A percentile compares a stretch with the other conserved stretches of the same genome.
These are phyloP conservation scores for Juglanconis oblonga DNA, from an alignment of 2,329 filamentous ascomycete genomes.

Conservation along the genomic window DNA sequence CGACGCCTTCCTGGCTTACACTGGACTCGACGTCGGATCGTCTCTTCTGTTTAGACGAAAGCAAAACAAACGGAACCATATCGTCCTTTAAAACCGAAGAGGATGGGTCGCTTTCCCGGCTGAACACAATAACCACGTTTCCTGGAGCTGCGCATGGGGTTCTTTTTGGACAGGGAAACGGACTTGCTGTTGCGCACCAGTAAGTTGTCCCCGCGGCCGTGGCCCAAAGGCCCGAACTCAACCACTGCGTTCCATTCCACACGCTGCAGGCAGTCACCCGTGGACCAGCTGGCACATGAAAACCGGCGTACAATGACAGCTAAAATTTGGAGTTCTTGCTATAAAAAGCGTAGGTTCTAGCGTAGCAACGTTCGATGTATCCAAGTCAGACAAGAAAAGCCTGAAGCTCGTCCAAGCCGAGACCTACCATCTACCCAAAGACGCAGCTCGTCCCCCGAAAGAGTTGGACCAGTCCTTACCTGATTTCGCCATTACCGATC, in stretches of 20 bases:
- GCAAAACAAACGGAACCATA: conserved; percentile 46
- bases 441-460: conserved; percentile 39
- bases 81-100: conserved; percentile 34
- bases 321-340: neutral
- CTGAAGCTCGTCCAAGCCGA: conserved; percentile 36
- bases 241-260: too few species aligned
- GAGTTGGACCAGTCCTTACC: conserved; percentile 57
- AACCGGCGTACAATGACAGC: too few species aligned
- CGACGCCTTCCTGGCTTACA: conserved; percentile 59
- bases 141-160: neutral
- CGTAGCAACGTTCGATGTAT: conserved; percentile 43
- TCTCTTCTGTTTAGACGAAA: conserved; percentile 62
- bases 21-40: conserved; percentile 46
- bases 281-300: neutral
- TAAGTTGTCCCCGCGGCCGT: neutral
- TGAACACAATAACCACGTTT: conserved; percentile 32
- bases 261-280: neutral
- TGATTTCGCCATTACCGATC: conserved; percentile 64
- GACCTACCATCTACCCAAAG: conserved; percentile 36
- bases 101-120: conserved; percentile 36
- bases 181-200: conserved; percentile 1
- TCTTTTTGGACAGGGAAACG: conserved; percentile 5
- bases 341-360: conserved; percentile 35
- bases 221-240: neutral
- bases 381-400: conserved; percentile 28